A percentile compares a stretch with the other conserved stretches of the same genome.
These are phyloP conservation scores for Alternaria burnsii DNA, from an alignment of 2,329 filamentous ascomycete species.

Conservation along the genomic window DNA sequence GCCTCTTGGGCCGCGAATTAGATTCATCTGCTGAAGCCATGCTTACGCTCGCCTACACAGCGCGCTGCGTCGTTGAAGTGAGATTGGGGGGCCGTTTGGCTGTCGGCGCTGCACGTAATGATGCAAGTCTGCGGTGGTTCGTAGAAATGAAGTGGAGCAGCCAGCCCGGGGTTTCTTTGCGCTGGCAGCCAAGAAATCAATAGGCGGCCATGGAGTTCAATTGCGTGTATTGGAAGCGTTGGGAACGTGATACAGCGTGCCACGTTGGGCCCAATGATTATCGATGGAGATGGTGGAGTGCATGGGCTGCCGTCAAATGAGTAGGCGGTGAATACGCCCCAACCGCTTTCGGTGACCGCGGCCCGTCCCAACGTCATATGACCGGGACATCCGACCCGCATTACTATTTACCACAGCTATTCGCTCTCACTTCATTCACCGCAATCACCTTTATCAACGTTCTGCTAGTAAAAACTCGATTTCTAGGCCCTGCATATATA, in stretches of 20 bases:
- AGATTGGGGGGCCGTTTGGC: conserved; percentile 18
- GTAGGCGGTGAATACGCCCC: conserved; percentile 38
- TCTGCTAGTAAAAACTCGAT: background rate
- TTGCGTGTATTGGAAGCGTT: conserved; percentile 33
- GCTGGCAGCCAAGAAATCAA: conserved; percentile 28
- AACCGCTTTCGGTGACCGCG: conserved; percentile 41
- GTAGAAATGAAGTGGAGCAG: conserved; percentile 16
- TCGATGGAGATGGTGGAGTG: conserved; percentile 30
- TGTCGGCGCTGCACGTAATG: conserved; percentile 21
- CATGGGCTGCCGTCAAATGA: conserved; percentile 36
- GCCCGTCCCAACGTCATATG: conserved; percentile 29
- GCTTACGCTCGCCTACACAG: conserved; percentile 39
- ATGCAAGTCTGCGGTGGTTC: conserved; percentile 17
- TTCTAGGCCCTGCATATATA: background rate
- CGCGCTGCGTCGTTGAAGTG: conserved; percentile 25
- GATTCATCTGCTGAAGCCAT: conserved; percentile 48
- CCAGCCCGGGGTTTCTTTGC: conserved; percentile 19
- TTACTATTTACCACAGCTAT: background rate
- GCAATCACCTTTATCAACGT: background rate
- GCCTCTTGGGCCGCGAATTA: conserved; percentile 48
- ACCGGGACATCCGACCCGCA: conserved; percentile 10
- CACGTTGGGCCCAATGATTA: conserved; percentile 47
- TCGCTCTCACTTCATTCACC: background rate
- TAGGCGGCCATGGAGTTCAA: conserved; percentile 39
- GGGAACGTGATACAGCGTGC: conserved; percentile 40